Evolutionary conservation across 257 asterid genomes (phyloP).

Genomic region (Lantana camara): DNA sequence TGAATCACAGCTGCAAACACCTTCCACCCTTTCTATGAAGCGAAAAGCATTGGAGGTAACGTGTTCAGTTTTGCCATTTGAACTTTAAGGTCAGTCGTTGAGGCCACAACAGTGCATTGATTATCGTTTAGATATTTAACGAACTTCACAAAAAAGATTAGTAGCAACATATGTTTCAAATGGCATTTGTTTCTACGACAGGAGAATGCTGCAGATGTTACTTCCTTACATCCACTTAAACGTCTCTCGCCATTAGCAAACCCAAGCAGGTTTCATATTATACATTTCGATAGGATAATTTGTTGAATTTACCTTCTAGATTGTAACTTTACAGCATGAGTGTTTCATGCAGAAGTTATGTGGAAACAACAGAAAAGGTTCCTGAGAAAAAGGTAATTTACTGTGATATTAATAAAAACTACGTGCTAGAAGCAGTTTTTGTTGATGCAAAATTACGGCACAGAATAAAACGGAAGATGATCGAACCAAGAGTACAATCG

Average conservation of each 20-base stretch:
- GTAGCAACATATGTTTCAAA: background rate
- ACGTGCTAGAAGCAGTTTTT: background rate
- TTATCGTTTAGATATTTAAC: constrained; percentile 13
- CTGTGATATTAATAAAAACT: constrained; percentile 8
- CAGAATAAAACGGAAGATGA: constrained; percentile 34
- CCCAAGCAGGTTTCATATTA: constrained; percentile 53
- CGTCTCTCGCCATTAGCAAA: constrained; percentile 51
- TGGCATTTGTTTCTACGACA: constrained; percentile 37
- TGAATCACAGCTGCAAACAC: constrained; percentile 39
- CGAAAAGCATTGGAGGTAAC: constrained; percentile 69
- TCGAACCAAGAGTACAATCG: constrained; percentile 28
- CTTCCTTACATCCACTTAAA: constrained; percentile 57
- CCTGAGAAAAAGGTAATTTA: constrained; percentile 51
- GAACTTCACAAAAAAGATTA: constrained; percentile 7
- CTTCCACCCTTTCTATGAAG: constrained; percentile 51
- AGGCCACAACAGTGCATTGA: constrained; percentile 4
- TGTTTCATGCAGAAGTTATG: constrained; percentile 46
- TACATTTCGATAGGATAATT: constrained; percentile 26
- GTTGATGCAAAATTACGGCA: constrained; percentile 38
- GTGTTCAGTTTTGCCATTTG: constrained; percentile 14
- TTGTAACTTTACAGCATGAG: constrained; percentile 20
- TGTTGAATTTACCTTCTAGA: constrained; percentile 2
- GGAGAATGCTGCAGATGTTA: constrained; percentile 42
- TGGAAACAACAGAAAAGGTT: constrained; percentile 44
- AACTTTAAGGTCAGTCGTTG: constrained; percentile 13